A percentile compares a stretch with the other conserved stretches of the same genome.
Conservation (phyloP, 202 grass and related monocot genomes). For the Carex arenaria region DNA sequence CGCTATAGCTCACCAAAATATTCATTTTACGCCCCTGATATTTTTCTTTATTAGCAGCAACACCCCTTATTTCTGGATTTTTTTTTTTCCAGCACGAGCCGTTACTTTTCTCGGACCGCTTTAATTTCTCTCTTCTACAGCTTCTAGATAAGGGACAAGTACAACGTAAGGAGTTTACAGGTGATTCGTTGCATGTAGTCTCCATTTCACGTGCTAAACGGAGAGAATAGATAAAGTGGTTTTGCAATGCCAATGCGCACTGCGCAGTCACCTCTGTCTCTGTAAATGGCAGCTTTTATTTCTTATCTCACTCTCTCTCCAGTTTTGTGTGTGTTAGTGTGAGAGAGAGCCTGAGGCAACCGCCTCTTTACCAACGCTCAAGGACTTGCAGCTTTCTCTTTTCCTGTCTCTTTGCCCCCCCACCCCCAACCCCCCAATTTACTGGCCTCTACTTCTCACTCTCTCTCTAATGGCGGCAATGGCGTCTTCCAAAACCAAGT, state of each 20-base stretch:
- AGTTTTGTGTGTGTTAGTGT: not conserved
- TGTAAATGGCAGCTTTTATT: constrained; percentile 24
- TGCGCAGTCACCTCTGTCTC: not conserved
- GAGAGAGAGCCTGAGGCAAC: not conserved
- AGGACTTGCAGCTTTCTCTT: constrained; percentile 1
- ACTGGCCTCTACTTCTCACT: not conserved
- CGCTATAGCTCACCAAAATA: not conserved
- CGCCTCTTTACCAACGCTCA: not conserved
- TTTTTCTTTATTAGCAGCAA: not conserved
- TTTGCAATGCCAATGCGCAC: not conserved
- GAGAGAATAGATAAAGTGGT: not conserved
- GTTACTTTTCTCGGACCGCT: constrained; percentile 20
- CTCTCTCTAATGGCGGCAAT: constrained; percentile 41
- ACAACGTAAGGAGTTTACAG: not conserved
- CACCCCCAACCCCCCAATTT: not conserved
- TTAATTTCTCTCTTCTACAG: not conserved
- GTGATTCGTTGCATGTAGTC: not conserved
- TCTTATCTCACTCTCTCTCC: not conserved
- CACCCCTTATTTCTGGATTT: not conserved
- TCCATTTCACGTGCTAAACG: not conserved
- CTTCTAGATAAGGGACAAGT: not conserved
- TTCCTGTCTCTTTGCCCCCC: constrained; percentile 2
- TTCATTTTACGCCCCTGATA: not conserved
- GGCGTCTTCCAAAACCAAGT: constrained; percentile 78
- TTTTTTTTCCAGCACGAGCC: not conserved